A percentile compares a stretch with the other conserved stretches of the same genome.
phyloP scores from a whole-genome alignment of 257 asterid genomes.

The Solanum appendiculatum region DNA sequence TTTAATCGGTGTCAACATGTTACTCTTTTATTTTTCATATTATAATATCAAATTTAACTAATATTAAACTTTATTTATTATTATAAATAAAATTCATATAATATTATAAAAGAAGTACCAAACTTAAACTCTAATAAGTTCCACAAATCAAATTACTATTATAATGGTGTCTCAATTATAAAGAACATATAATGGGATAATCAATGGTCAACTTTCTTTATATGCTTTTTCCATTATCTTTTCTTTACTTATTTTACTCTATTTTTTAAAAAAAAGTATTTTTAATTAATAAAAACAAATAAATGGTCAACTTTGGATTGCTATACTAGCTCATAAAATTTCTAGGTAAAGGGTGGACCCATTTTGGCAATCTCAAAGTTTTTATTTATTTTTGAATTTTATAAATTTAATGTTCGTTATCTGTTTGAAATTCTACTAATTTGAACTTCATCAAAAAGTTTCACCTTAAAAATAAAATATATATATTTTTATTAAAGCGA shows the following conservation, averaged over 20 bases:
- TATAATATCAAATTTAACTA: neutral
- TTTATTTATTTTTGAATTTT: no score
- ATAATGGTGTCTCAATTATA: neutral
- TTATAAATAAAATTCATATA: neutral
- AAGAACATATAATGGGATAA: neutral
- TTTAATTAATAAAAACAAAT: neutral
- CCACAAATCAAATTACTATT: neutral
- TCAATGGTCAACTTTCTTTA: neutral
- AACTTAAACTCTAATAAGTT: no score
- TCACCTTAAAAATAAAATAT: neutral
- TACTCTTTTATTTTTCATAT: neutral
- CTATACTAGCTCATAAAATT: neutral
- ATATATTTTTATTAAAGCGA: no score
- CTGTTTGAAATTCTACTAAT: fast-evolving
- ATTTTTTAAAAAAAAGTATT: neutral
- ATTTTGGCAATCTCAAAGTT: neutral
- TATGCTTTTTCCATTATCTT: neutral
- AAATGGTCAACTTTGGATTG: neutral
- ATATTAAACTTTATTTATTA: no score
- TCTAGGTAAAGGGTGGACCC: neutral
- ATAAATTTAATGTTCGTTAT: neutral
- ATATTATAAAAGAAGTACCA: neutral
- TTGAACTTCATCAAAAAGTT: fast-evolving
- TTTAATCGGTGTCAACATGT: neutral
- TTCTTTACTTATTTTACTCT: neutral